Percentiles rank a stretch among this genome's conserved stretches.
Conservation (phyloP, 1,284 basidiomycete species). For the Tilletia horrida region DNA sequence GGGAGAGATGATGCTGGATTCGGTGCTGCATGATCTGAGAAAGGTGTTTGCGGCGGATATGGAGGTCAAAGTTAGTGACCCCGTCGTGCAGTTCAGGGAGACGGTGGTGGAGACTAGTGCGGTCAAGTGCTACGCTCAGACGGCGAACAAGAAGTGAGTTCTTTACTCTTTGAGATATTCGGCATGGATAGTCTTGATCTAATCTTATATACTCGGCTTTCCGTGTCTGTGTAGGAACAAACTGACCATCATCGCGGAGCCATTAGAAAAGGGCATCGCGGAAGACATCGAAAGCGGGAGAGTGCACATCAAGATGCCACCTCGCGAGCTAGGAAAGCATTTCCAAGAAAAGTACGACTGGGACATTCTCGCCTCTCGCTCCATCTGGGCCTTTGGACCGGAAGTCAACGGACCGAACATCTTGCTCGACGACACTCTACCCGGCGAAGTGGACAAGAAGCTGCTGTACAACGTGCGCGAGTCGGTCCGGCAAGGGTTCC, state of each 20-base stretch:
- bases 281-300: slow-evolving; percentile 50
- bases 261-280: slow-evolving; percentile 51
- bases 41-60: slow-evolving; percentile 84
- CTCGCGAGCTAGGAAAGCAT: slow-evolving; percentile 43
- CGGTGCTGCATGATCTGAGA: slow-evolving; percentile 91
- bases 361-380: slow-evolving; percentile 93
- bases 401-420: slow-evolving; percentile 85
- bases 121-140: slow-evolving; percentile 96
- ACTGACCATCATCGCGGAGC: slow-evolving; percentile 52
- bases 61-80: slow-evolving; percentile 99
- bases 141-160: slow-evolving; percentile 91
- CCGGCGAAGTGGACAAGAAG: slow-evolving; percentile 94
- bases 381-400: slow-evolving; percentile 99
- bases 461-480: slow-evolving; percentile 82
- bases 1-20: slow-evolving; percentile 94
- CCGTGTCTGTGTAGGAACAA: slow-evolving; percentile 32
- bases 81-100: slow-evolving; percentile 96
- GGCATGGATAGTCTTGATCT: slow-evolving; percentile 11
- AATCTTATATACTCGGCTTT: not conserved
- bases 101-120: slow-evolving; percentile 97
- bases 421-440: slow-evolving; percentile 89
- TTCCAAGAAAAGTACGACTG: slow-evolving; percentile 76
- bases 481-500: slow-evolving; percentile 97
- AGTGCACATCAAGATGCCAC: slow-evolving; percentile 41
- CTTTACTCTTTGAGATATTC: not conserved